Base-by-base conservation (phyloP, 805 yeast genomes). In the Wickerhamomyces alni region DNA sequence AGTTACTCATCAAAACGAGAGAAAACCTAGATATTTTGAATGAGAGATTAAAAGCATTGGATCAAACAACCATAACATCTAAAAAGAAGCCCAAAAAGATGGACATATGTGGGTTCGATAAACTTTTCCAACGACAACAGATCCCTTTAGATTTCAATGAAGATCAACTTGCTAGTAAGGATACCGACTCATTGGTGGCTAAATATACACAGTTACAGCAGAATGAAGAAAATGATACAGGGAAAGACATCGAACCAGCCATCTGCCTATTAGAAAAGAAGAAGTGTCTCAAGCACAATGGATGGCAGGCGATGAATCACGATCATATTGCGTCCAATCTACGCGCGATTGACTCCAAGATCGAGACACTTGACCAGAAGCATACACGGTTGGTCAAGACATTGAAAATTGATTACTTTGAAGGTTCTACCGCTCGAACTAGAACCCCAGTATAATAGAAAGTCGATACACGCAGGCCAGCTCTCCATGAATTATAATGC, bases 41-140 rank as follows among this genome's bases (percentile, higher is more conserved):
- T 36, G 62, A 59, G 26, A 36, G 45, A 21, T 34, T 57, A 18
- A 35, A 38, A 3, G 34, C 40, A 3, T 31, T 26, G 13, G 39
- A 31, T 19, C 29, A 33, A 11, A 3, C 38, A 18, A 17, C 38
- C 1, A 21, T 37, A 2, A 28, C 35, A 10, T 10, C 32, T 8
- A 41, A 41, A 21, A 51, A 45, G 25, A 50, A 59, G 48, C 28
- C 49, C 8, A 66, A 59, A 39, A 72, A 65, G 40, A 42, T 67
- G 19, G 82, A 77, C 30, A 58, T 77, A 4, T 79, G 85, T 57
- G 78, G 78, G 10, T 78, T 64, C 51, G 75, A 75, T 41, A 44
- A 55, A 11, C 35, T 52, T 5, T 50, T 67, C 22, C 42, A 41
- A 28, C 41, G 42, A 7, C 40, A 39, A 4, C 44, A 30, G 10